Evolutionary conservation across 2,329 filamentous ascomycete genomes (phyloP).

Genomic region (Furcasterigmium sp.): DNA sequence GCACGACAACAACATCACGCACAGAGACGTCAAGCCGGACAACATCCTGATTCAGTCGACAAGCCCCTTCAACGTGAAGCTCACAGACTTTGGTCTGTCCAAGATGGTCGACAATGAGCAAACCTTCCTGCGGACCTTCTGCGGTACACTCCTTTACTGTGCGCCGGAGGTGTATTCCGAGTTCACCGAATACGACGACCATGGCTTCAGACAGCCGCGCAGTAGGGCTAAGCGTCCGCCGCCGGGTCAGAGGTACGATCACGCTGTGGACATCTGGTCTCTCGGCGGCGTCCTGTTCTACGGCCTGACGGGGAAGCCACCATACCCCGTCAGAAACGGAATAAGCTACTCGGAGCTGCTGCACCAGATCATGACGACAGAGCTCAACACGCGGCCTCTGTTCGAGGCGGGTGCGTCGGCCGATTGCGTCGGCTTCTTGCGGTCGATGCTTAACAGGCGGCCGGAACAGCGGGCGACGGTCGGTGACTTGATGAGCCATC

Average conservation of each 20-base stretch:
- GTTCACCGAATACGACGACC: constrained; percentile 62
- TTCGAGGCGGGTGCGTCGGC: constrained; percentile 53
- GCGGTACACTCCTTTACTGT: constrained; percentile 91
- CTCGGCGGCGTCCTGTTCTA: constrained; percentile 89
- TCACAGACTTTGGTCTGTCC: constrained; percentile 94
- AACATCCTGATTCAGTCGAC: constrained; percentile 81
- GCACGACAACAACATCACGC: constrained; percentile 83
- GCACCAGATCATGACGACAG: constrained; percentile 76
- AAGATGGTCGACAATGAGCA: constrained; percentile 89
- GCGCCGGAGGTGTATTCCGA: constrained; percentile 92
- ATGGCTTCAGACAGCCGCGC: constrained; percentile 58
- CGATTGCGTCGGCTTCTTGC: constrained; percentile 67
- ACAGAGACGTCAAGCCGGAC: constrained; percentile 98
- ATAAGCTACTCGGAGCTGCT: constrained; percentile 75
- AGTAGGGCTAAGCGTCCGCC: constrained; percentile 54
- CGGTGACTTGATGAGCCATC: constrained; percentile 60
- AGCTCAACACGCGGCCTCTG: constrained; percentile 63
- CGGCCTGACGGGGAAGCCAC: constrained; percentile 71
- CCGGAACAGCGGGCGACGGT: constrained; percentile 74
- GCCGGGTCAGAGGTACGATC: constrained; percentile 68
- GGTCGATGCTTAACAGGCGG: constrained; percentile 74
- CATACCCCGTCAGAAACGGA: constrained; percentile 74
- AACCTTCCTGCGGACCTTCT: constrained; percentile 93
- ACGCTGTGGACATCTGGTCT: constrained; percentile 95
- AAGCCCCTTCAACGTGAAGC: constrained; percentile 74